A percentile compares a stretch with the other conserved stretches of the same genome.
Conservation (phyloP, 768 basidiomycete species). For the Clathrus columnatus region DNA sequence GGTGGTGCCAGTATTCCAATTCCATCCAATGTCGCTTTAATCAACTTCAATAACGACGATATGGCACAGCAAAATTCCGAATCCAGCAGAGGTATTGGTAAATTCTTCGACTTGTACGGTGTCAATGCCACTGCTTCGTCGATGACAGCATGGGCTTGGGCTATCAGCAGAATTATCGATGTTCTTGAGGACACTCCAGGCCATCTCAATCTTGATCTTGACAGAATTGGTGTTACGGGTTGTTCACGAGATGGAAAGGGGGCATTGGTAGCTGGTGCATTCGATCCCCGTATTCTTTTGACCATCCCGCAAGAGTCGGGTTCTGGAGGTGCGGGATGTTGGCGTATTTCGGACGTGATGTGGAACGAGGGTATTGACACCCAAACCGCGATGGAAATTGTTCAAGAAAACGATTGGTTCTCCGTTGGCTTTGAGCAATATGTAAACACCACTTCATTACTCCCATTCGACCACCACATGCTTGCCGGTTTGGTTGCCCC, state of each 20-base stretch:
- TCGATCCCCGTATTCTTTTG: conserved; percentile 48
- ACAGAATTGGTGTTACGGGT: conserved; percentile 45
- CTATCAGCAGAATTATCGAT: conserved; percentile 50
- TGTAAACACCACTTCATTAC: conserved; percentile 33
- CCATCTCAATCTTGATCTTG: conserved; percentile 36
- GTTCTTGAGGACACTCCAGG: conserved; percentile 42
- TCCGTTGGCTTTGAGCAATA: conserved; percentile 39
- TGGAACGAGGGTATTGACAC: conserved; percentile 32
- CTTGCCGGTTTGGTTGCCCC: conserved; percentile 50
- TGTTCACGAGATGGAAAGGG: conserved; percentile 58
- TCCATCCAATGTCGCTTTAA: conserved; percentile 28
- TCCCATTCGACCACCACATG: conserved; percentile 55
- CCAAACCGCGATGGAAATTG: conserved; percentile 51
- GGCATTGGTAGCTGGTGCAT: conserved; percentile 49
- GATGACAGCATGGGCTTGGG: conserved; percentile 59
- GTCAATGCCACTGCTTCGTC: conserved; percentile 36
- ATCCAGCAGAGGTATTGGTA: conserved; percentile 42
- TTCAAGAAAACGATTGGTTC: conserved; percentile 58
- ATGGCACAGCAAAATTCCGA: conserved; percentile 41
- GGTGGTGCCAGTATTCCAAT: conserved; percentile 34
- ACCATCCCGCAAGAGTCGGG: conserved; percentile 59
- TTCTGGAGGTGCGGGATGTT: conserved; percentile 50
- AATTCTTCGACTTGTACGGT: conserved; percentile 52
- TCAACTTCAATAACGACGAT: conserved; percentile 45
- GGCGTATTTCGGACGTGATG: conserved; percentile 48